Base-by-base conservation (phyloP, 306 rosid genomes). In the Echinosophora koreensis region DNA sequence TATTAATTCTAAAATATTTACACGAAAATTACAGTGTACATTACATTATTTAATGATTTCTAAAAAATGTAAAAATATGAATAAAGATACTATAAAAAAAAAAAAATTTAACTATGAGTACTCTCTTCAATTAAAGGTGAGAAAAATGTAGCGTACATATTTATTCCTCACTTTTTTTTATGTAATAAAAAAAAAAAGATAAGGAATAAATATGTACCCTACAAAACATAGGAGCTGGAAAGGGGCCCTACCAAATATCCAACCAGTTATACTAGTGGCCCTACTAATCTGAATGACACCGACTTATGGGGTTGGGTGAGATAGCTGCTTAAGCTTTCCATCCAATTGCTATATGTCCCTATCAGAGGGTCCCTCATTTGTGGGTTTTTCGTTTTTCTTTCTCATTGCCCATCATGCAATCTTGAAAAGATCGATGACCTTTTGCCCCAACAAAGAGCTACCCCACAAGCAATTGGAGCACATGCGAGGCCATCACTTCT, bases 361-460 rank as follows among this genome's bases (percentile, higher is more conserved):
- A 16, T 81, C 85, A 30, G 3, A 9, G 68, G 76, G 85, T 75
- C 81, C 69, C 72, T 22, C 84, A 22, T 52, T 70, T 49, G 78
- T 77, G 82, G 83, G 39, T 63, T 63, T 71, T 51, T 73, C 79
- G n/a, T 64, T 63, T 71, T 51, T 76, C 81, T 64, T 75, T 66
- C 66, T 60, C 83, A 42, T 51, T 22, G 18, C 79, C 74, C 85
- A 80, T 82, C 83, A 81, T 87, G 59, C 71, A 83, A 82, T 73
- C 76, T 77, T 77, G 84, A 80, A 86, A 84, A 72, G 6, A n/a
- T n/a, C n/a, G n/a, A 11, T 51, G 17, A 41, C 38, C 50, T 37
- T 52, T 16, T 66, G 80, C 9, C 81, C 85, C 81, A 55, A 67
- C 66, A 82, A 69, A 70, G 78, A 44, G 77, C 37, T 30, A 27